These are phyloP conservation scores for Candida morakotiae DNA, from an alignment of 805 yeast species.

Conservation along the genomic window DNA sequence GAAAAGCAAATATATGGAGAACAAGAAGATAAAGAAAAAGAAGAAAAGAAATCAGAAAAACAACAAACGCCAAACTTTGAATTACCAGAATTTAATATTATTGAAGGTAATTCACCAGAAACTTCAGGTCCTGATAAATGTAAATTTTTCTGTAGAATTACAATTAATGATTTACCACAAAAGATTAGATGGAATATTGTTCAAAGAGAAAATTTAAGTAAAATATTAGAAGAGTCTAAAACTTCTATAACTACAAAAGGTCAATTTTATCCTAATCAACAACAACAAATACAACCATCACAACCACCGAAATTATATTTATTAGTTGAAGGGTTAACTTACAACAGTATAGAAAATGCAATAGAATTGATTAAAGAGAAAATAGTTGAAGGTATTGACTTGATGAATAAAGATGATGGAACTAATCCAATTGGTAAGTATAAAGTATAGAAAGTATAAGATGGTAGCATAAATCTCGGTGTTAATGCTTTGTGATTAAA, in stretches of 20 bases:
- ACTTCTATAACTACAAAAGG: conserved; percentile 84
- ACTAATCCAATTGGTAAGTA: conserved; percentile 46
- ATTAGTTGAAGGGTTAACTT: conserved; percentile 70
- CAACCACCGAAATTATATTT: conserved; percentile 70
- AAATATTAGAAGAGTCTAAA: conserved; percentile 65
- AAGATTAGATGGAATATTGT: conserved; percentile 74
- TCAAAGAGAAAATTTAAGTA: conserved; percentile 57
- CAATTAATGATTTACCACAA: conserved; percentile 83
- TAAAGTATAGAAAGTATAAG: conserved; percentile 28
- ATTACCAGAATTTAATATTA: conserved; percentile 44
- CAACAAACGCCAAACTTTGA: conserved; percentile 5
- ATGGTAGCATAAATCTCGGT: not conserved
- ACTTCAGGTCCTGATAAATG: conserved; percentile 53
- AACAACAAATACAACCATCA: conserved; percentile 34
- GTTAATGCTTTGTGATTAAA: not conserved
- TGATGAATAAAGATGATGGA: conserved; percentile 42
- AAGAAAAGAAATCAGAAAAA: not conserved
- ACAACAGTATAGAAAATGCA: conserved; percentile 54
- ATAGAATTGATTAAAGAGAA: conserved; percentile 51
- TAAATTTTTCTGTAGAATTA: conserved; percentile 61
- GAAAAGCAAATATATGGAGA: conserved; percentile 40
- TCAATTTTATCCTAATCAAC: conserved; percentile 47
- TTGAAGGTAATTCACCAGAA: conserved; percentile 50
- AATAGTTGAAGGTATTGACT: conserved; percentile 54
- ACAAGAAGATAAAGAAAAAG: conserved; percentile 14